Conservation (phyloP, 306 rosid species). For the Cucurbita argyrosperma region DNA sequence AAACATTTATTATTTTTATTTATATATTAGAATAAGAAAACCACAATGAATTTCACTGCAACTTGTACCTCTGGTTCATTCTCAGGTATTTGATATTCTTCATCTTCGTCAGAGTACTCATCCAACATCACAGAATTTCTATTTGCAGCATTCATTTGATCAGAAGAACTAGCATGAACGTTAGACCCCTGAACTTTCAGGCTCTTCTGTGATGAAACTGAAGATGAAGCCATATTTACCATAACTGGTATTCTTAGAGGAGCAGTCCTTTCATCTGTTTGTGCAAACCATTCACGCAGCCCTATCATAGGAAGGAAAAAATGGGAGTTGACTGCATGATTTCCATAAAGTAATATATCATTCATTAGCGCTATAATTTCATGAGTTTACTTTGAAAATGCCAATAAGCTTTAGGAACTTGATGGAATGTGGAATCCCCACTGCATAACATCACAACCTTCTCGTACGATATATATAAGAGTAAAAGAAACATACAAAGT, state of each 20-base stretch:
- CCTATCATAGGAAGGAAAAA: slow-evolving; percentile 28
- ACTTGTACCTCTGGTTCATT: slow-evolving; percentile 64
- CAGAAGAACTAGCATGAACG: slow-evolving; percentile 25
- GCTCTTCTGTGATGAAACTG: slow-evolving; percentile 54
- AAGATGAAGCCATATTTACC: slow-evolving; percentile 95
- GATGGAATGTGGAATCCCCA: neutral
- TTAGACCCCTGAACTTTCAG: slow-evolving; percentile 46
- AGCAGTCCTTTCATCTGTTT: slow-evolving; percentile 89
- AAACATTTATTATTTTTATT: neutral
- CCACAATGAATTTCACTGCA: neutral
- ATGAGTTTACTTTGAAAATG: neutral
- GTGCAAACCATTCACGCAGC: slow-evolving; percentile 91
- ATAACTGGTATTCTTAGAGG: slow-evolving; percentile 93
- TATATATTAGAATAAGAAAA: neutral
- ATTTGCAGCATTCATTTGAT: slow-evolving; percentile 47
- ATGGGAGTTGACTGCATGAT: neutral
- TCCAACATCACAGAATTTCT: slow-evolving; percentile 83
- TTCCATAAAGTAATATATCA: neutral
- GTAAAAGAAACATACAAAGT: neutral
- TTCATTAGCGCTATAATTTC: neutral
- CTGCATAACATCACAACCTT: neutral
- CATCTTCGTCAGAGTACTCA: slow-evolving; percentile 95
- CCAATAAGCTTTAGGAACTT: neutral
- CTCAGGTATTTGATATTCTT: slow-evolving; percentile 86
- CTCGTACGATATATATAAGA: neutral